Evolutionary conservation across 148 eudicot species (phyloP).

Genomic region (Polygonum maritimum): DNA sequence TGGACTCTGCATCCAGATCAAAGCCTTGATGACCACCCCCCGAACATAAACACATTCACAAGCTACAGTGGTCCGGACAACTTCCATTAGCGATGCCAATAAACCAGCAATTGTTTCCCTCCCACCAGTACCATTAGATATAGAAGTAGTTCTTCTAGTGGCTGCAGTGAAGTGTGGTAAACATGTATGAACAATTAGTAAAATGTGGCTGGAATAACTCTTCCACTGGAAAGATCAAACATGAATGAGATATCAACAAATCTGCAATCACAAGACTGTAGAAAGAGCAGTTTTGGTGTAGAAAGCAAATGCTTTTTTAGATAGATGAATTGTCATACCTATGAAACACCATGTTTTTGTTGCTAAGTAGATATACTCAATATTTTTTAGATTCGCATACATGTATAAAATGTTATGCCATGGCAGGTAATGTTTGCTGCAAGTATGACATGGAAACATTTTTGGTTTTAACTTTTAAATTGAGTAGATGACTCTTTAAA

Average conservation of each 20-base stretch:
- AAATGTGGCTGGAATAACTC: neutral
- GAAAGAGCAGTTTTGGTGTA: neutral
- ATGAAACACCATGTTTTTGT: no score
- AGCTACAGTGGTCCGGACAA: conserved; percentile 95
- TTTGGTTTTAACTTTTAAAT: no score
- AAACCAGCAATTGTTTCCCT: conserved; percentile 87
- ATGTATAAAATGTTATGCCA: no score
- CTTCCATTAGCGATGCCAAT: conserved; percentile 96
- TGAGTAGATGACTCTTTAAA: no score
- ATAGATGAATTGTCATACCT: neutral
- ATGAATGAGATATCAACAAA: neutral
- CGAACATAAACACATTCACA: conserved; percentile 99
- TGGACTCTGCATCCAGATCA: conserved; percentile 99
- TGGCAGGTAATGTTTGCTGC: no score
- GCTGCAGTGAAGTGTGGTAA: conserved; percentile 24
- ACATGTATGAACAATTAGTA: neutral
- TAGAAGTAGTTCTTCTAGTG: conserved; percentile 44
- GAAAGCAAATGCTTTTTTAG: neutral
- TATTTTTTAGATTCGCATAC: no score
- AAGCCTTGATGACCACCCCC: conserved; percentile 94
- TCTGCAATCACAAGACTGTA: neutral
- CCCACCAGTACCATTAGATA: conserved; percentile 59
- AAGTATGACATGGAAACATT: no score
- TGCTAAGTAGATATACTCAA: no score
- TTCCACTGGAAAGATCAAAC: neutral